Evolutionary conservation across 202 grass and related monocot genomes (phyloP).

Genomic region (Cymbopogon flexuosus): DNA sequence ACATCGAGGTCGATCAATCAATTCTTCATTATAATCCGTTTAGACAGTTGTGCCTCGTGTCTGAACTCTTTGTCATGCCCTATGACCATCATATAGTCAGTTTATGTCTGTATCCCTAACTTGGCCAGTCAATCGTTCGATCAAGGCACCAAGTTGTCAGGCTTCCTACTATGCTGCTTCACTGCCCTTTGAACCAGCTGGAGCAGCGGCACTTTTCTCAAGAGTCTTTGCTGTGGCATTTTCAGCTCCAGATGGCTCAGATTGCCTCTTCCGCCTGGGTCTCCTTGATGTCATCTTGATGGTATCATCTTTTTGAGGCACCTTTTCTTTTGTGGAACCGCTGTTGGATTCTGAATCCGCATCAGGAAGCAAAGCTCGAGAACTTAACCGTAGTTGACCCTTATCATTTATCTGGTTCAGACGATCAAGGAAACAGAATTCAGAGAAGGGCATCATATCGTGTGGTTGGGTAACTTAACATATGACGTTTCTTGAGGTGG

Average conservation of each 20-base stretch:
- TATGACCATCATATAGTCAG: not conserved
- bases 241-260: slow-evolving; percentile 30
- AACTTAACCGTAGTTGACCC: slow-evolving; percentile 88
- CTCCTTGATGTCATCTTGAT: slow-evolving; percentile 46
- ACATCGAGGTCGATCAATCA: not conserved
- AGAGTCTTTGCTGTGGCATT: slow-evolving; percentile 29
- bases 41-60: not conserved
- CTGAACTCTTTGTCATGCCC: not conserved
- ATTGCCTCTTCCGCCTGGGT: slow-evolving; percentile 46
- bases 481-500: not conserved
- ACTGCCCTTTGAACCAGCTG: slow-evolving; percentile 28
- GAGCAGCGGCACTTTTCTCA: slow-evolving; percentile 19
- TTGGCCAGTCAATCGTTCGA: slow-evolving; percentile 12
- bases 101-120: not conserved
- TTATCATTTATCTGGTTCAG: slow-evolving; percentile 82
- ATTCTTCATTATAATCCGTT: not conserved
- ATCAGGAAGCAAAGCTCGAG: slow-evolving; percentile 70
- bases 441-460: slow-evolving; percentile 5
- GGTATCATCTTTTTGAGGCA: slow-evolving; percentile 34
- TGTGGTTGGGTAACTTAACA: not conserved
- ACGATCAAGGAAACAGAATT: slow-evolving; percentile 19
- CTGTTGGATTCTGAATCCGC: slow-evolving; percentile 46
- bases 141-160: not conserved
- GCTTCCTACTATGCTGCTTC: slow-evolving; percentile 12
- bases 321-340: slow-evolving; percentile 55